Base-by-base conservation (phyloP, 495 filamentous ascomycete species). In the Bacidia gigantensis region DNA sequence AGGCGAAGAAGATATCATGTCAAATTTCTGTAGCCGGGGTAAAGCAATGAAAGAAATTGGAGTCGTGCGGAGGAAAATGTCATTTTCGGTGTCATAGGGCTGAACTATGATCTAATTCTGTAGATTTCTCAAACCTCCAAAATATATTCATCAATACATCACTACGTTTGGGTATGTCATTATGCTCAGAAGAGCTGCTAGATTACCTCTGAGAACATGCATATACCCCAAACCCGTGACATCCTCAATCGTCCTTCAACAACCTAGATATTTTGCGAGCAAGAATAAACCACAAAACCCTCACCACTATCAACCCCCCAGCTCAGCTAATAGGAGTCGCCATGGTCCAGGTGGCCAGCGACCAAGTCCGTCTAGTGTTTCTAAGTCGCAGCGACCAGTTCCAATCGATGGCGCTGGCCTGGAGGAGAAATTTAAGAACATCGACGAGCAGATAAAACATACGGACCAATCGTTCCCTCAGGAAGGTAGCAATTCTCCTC, bases 1-100 rank as follows among this genome's bases (percentile, higher is more conserved):
- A 35, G 61, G 52, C 56, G 51, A 48, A 55, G 54, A 32, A 51
- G 70, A 66, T 67, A 70, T 58, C 60, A 69, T 72, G 81, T 76
- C 81, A 82, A 82, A 81, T 79, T 83, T 74, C 68, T 57, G 61
- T 42, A 59, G 62, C 73, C 73, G 75, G 79, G 55, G 52, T 46
- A 71, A 64, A 83, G 29, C 29, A 35, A 35, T 35, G 29, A 35
- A 35, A 57, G 46, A 59, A 29, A 55, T 55, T 50, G 51, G 49
- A 52, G 45, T 23, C 11, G 29, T 21, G 48, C 39, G 48, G 32
- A 3, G 2, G 26, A 35, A 2, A 32, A 38, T 25, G 12, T 21
- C 17, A 11, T 1, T 17, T 26, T 35, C 43, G n/a, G 23, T 23
- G 18, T 11, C 38, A 26, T 26, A 46, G 17, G 9, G 2, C 46